Base-by-base conservation (phyloP, 2,329 filamentous ascomycete species). In the Emmonsiellopsis sp. region DNA sequence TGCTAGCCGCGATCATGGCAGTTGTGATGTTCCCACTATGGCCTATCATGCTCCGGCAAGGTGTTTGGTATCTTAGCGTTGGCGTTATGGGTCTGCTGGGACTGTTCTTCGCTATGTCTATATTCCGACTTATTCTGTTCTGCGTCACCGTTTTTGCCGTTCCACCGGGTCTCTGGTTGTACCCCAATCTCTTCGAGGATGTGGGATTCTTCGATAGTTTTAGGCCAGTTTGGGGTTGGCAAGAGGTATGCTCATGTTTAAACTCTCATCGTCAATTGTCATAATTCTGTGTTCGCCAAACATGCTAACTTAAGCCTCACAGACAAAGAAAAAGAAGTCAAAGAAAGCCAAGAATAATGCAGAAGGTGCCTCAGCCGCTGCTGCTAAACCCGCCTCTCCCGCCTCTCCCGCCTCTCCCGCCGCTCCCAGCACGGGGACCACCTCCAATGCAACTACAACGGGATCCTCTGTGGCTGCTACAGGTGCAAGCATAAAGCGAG, bases 191-290 rank as follows among this genome's bases (percentile, higher is more conserved):
- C 16, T 98, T 96, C 76, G 93, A 98, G 70, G 93, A 98, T 67
- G 93, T 98, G 31, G 95, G 92, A 7, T 97, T 98, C 75, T 86
- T 98, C 71, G 93, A 98, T 69, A 94, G 88, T 65, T 98, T 98
- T 80, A 86, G 86, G 66, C 93, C 93, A 16, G 74, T 95, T 5
- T 98, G 93, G 92, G 93, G 89, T 56, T 98, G 93, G 93, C 93
- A 98, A 70, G 91, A 95, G 82, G 89, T 94, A 67, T 71, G 81
- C 71, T 54, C 5, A 41, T 52, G 15, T 43, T 52, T 35, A 11
- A 13, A n/a, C 5, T 31, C 32, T 7, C 11, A 31, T 7, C 13
- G 7, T 41, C 10, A 7, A 8, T 35, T 4, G 3, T 47, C 32
- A 10, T 31, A 13, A 13, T 32, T 7, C 8, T 34, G 13, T n/a